These are phyloP conservation scores for Metschnikowia koreensis DNA, from an alignment of 805 yeast species.

Conservation along the genomic window DNA sequence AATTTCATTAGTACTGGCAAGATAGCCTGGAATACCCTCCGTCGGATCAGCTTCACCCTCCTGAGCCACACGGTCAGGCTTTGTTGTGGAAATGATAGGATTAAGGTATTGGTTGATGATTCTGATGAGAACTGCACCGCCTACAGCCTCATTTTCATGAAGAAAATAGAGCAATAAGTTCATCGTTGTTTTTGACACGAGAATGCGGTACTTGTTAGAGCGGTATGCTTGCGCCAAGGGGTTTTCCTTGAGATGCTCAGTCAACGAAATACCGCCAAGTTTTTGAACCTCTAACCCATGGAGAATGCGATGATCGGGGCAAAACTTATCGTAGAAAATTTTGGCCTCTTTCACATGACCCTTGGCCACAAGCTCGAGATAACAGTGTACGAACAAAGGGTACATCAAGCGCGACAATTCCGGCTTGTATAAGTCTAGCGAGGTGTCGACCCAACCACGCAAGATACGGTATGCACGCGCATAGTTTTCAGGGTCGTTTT, in stretches of 20 bases:
- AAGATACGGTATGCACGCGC: constrained; percentile 77
- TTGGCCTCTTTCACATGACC: constrained; percentile 62
- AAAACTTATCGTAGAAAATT: constrained; percentile 70
- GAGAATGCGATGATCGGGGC: constrained; percentile 66
- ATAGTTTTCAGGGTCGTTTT: constrained; percentile 67
- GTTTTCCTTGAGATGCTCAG: constrained; percentile 81
- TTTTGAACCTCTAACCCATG: constrained; percentile 77
- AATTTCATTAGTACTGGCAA: constrained; percentile 44
- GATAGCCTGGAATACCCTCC: constrained; percentile 52
- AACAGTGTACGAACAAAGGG: constrained; percentile 91
- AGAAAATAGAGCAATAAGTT: constrained; percentile 81
- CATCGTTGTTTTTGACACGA: constrained; percentile 79
- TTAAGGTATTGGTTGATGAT: constrained; percentile 81
- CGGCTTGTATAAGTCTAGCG: constrained; percentile 86
- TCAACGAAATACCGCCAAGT: constrained; percentile 69
- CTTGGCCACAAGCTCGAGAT: constrained; percentile 71
- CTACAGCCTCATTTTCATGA: constrained; percentile 88
- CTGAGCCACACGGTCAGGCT: constrained; percentile 39
- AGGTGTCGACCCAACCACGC: constrained; percentile 85
- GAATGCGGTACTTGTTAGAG: constrained; percentile 67
- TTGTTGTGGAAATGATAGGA: constrained; percentile 41
- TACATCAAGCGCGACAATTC: constrained; percentile 81
- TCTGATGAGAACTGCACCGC: constrained; percentile 85
- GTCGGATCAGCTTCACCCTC: constrained; percentile 50
- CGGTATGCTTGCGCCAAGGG: constrained; percentile 75